These are phyloP conservation scores for Pelargonium nanum DNA, from an alignment of 345 rosid genomes.

Conservation along the genomic window DNA sequence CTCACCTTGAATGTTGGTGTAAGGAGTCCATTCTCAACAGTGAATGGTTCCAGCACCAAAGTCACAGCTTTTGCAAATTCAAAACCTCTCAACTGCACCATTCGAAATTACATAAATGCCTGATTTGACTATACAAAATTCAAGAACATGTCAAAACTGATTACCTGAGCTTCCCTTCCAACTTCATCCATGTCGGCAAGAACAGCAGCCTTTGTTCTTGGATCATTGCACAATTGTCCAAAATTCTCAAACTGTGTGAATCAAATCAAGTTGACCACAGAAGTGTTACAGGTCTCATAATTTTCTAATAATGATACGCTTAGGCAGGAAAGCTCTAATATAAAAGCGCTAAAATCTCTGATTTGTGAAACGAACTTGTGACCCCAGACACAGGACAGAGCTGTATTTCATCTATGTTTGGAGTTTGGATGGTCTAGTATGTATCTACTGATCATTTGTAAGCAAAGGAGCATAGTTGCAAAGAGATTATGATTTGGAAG, in stretches of 20 bases:
- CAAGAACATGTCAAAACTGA: background rate
- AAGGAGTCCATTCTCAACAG: constrained; percentile 68
- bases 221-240: constrained; percentile 54
- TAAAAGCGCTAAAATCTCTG: background rate
- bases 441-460: no score
- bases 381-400: background rate
- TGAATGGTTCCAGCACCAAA: constrained; percentile 67
- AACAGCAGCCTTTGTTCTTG: constrained; percentile 48
- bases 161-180: constrained; percentile 68
- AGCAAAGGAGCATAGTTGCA: no score
- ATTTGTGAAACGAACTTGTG: background rate
- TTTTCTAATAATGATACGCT: background rate
- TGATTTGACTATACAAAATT: background rate
- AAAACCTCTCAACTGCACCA: constrained; percentile 55
- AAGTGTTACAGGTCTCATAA: background rate
- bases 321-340: background rate
- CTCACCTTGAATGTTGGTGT: constrained; percentile 84
- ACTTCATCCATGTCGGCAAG: constrained; percentile 62
- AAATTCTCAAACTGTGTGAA: constrained; percentile 48
- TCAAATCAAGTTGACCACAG: constrained; percentile 4
- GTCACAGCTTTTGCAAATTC: constrained; percentile 75
- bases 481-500: no score
- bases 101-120: background rate
- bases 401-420: no score
- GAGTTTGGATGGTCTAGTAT: no score